Base-by-base conservation (phyloP, 306 rosid species). In the Vigna reflexopilosa region DNA sequence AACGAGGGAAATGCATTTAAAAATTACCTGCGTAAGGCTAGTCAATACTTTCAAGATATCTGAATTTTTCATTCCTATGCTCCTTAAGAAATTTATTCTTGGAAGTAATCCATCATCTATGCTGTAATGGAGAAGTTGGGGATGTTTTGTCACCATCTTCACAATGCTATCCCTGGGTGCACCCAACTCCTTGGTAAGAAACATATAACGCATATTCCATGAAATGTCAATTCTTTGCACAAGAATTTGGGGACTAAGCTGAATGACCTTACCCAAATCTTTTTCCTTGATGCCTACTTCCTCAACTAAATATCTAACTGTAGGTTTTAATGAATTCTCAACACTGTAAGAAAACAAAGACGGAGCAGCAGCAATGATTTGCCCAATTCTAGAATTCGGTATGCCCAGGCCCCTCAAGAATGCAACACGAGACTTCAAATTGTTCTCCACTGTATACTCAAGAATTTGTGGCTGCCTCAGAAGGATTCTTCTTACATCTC, bases 81-180 rank as follows among this genome's bases (percentile, higher is more conserved):
- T 93, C 86, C 98, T 84, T 32, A 96, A 84, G 85, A 96, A 96
- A 76, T 96, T 96, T 85, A 96, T 96, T 87, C 97, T 88, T 30
- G 99, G 99, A 15, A 90, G 86, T 50, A 96, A 86, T 67, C 99
- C 99, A 58, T 83, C 96, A 26, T 90, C 91, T 28, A 96, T 96
- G 87, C 99, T 96, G 85, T 96, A 96, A 82, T 96, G 98, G 47
- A 96, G 98, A 75, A 96, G 88, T 84, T 96, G 99, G 5, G 99
- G 99, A 82, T 96, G 99, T 79, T 91, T 96, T 0, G 76, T 93
- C 42, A 96, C 99, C 99, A 96, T 96, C 88, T 96, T 96, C 78
- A 93, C 98, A 64, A 96, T 69, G 79, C 86, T 91, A 66, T 93
- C 98, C 82, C 89, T 89, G 24, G 99, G 90, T 42, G 99, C 99